Evolutionary conservation across 164 flowering plant genomes (phyloP).

Genomic region (Warburgia ugandensis): DNA sequence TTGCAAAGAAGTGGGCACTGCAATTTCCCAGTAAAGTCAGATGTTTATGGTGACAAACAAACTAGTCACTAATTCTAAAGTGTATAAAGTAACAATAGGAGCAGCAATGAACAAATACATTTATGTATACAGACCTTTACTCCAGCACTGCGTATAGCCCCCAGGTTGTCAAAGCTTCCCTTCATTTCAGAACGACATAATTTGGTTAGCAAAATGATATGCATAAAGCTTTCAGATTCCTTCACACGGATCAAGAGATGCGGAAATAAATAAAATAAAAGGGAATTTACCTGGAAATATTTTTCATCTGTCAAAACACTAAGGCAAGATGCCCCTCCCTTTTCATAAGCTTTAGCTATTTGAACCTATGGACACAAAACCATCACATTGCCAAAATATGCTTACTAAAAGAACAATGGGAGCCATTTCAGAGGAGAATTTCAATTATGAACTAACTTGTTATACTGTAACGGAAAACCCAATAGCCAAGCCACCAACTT

Average conservation of each 20-base stretch:
- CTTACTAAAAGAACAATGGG: too few species aligned
- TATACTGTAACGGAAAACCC: too few species aligned
- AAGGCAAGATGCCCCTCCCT: conserved; percentile 98
- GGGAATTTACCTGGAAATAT: conserved; percentile 59
- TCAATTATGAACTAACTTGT: too few species aligned
- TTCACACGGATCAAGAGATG: neutral
- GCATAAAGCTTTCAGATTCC: neutral
- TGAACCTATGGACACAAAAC: conserved; percentile 46
- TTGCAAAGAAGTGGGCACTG: conserved; percentile 99
- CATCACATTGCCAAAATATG: too few species aligned
- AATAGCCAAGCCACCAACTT: too few species aligned
- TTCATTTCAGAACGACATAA: conserved; percentile 8
- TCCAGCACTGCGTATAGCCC: conserved; percentile 73
- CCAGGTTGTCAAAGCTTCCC: conserved; percentile 96
- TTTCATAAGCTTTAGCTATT: conserved; percentile 88
- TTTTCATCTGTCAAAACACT: conserved; percentile 94
- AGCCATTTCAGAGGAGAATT: too few species aligned
- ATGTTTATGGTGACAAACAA: neutral
- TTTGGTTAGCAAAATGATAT: neutral
- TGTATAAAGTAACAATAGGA: too few species aligned
- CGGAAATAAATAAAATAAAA: neutral
- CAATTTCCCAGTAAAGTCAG: conserved; percentile 15
- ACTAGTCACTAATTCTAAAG: too few species aligned
- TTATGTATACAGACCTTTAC: conserved; percentile 50
- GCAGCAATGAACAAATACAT: neutral